Evolutionary conservation across 2,329 filamentous ascomycete species (phyloP), one percentile per base, ranked within the genome.

Genomic region (Trichoderma afroharzianum): DNA sequence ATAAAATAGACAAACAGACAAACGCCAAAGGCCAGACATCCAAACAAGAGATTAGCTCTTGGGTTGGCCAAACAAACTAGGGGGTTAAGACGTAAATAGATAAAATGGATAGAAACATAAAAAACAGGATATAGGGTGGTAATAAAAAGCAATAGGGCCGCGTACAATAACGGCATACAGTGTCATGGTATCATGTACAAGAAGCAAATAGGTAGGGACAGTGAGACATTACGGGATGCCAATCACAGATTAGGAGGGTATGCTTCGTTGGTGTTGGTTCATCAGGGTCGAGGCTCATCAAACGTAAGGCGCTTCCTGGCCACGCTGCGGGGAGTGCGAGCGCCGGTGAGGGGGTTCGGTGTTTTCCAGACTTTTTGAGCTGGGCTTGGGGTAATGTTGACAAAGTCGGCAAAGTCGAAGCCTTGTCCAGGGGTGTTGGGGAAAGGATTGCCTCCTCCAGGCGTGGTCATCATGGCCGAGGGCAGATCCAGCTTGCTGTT

Each of bases 401-500:
- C 92, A 82, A 97, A 99, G 79, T 99, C 96, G 67, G 94, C 90
- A 83, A 98, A 97, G 83, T 98, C 97, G 81, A 98, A 97, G 62
- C 81, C 83, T 78, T 95, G 92, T 18, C 91, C 91, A 0, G 95
- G 95, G 1, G 95, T 98, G 74, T 89, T 90, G 66, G 92, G 89
- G 77, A 90, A 89, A 61, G 91, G 81, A 77, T 90, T 92, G 73
- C 88, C 88, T 53, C 91, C 91, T 68, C 91, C 90, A 2, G 93
- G 93, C 12, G 93, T 96, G n/a, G 89, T 92, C 93, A 96, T 95
- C 88, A 95, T 94, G 30, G 91, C 97, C 71, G 90, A 97, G 26
- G 90, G 94, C 73, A 93, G 85, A 67, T 89, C 93, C 75, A 85
- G 88, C 85, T 90, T 90, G 77, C 79, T 83, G 83, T 86, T 89